Base-by-base conservation (phyloP, 2,329 filamentous ascomycete genomes). In the Trichoderma breve region DNA sequence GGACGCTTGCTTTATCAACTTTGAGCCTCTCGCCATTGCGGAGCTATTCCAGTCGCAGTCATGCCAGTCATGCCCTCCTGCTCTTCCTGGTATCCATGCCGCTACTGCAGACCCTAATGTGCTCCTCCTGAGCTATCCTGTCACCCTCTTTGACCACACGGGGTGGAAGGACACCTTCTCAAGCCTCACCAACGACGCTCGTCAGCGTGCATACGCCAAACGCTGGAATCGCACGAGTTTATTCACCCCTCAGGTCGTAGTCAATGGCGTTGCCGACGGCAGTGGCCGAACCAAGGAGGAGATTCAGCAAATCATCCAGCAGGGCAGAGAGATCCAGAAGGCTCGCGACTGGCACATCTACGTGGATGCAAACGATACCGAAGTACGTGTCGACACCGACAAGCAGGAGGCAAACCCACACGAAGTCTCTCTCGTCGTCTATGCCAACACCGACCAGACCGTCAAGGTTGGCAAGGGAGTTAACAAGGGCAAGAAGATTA, bases 21-120 rank as follows among this genome's bases (percentile, higher is more conserved):
- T 69, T 51, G 66, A 69, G 55, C 66, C 66, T 51, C 66, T 69
- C n/a, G 66, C 66, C 9, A n/a, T 61, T 36, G 66, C 55, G 34
- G 66, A 69, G 66, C 36, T 69, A n/a, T 69, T 69, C 55, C 66
- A 69, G 34, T 69, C 66, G 66, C 66, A 69, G 53, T 69, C 66
- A 1, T 69, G 66, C 66, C 36, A 61, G 26, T 61, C 66, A 32
- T 69, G 66, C 3, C 66, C 66, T 43, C 55, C 55, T 8, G 53
- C 66, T 12, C 36, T 69, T 28, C 66, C 66, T 6, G 66, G 66
- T 14, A 69, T 69, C n/a, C 55, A 69, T n/a, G 66, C 66, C 66
- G 66, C 55, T n/a, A 69, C 66, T 9, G 18, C 66, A 69, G 66
- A 69, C 55, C 66, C 55, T n/a, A 69, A 69, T 14, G 66, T 69